Evolutionary conservation across 2,329 filamentous ascomycete genomes (phyloP), one percentile per base, ranked within the genome.

Genomic region (Diaporthe sp.): DNA sequence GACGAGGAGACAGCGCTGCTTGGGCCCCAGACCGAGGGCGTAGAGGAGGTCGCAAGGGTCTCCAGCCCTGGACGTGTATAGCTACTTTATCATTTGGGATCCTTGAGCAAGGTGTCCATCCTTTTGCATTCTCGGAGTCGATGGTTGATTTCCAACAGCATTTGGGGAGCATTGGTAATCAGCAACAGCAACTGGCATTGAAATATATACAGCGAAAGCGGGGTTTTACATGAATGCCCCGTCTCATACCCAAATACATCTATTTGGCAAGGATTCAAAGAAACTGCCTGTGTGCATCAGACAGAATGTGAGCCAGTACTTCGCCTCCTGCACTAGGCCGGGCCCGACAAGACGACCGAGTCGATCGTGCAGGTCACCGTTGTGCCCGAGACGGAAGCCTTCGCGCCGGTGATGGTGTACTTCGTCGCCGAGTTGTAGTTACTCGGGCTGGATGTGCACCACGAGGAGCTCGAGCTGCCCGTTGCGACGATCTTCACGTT

Each of bases 401-500:
- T 81, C 10, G 84, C 80, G 0, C 82, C 82, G 12, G 77, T 81
- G 51, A 85, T 83, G 3, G 82, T 83, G 74, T 83, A 85, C 10
- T 78, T 80, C 0, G 81, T 83, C 4, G 84, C 83, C 22, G 78
- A 75, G 76, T 84, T 82, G 76, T 86, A 86, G 75, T 85, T 85
- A 60, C 84, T 82, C 0, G 84, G 84, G 13, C 77, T 79, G 22
- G 80, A 82, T 22, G 80, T 80, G 74, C 82, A 83, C 82, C 82
- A 83, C 55, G 81, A 80, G 15, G 81, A 80, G 75, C 81, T 79
- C 1, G 77, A 80, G 44, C 82, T 82, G 39, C 71, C 53, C 12
- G 78, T 58, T 78, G 82, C 81, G 77, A 89, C 88, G 7, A 89
- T 89, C 71, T 87, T 87, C 75, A 92, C 82, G 62, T 86, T 84